Base-by-base conservation (phyloP, 2,329 filamentous ascomycete species). In the Cladosporium austrohemisphaericum region DNA sequence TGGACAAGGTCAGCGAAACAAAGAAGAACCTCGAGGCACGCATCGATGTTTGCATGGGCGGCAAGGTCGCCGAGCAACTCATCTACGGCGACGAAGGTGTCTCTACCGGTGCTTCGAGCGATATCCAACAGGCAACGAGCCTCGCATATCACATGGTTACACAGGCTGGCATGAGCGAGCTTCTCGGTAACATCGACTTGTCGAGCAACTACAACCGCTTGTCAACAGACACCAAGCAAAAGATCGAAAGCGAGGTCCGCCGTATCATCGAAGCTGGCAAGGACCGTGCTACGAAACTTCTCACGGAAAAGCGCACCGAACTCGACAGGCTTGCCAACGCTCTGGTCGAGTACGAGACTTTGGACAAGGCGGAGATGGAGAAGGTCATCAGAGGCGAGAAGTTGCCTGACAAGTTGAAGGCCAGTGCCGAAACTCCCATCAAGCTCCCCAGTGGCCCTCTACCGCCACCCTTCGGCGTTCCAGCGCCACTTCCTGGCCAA, bases 51-150 rank as follows among this genome's bases (percentile, higher is more conserved):
- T 79, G 80, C 29, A 84, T 95, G 72, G 90, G 89, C 58, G 90
- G 90, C 49, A 93, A 92, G 68, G 87, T 90, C 57, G 90, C 86
- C 0, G 90, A 95, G 67, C 91, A 97, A 71, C 80, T 98, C 57
- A 83, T 93, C 44, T 98, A 90, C 62, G 93, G 93, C 22, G 75
- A 84, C n/a, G 88, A 95, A 58, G 86, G 89, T 58, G 91, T 97
- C 32, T 94, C 91, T 1, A 92, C 86, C 57, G 93, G 93, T 55
- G 91, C 90, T 49, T 86, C 86, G 46, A 79, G 79, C 47, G 93
- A 98, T 68, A 83, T 98, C 37, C 79, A 87, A 68, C 75, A 76
- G 55, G 93, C 93, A 6, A 98, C 93, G 1, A 76, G 80, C 32
- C 76, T 89, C 13, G 90, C 92, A 2, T 94, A 91, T 70, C 77